phyloP scores from a whole-genome alignment of 2,329 filamentous ascomycete species.

The Cladobotryum protrusum region DNA sequence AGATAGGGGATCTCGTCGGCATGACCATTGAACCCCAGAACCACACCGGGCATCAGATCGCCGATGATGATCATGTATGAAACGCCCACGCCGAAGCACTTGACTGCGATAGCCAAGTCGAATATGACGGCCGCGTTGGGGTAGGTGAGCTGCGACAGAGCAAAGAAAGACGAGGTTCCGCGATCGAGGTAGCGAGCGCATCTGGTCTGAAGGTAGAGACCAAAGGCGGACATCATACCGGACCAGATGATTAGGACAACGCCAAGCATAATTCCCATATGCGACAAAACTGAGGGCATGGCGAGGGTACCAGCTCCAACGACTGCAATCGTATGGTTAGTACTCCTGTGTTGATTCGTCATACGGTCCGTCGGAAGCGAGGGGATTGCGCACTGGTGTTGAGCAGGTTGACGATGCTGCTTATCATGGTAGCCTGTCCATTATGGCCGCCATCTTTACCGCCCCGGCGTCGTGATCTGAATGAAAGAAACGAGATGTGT shows the following conservation, averaged over 20 bases:
- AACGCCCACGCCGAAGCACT: constrained; percentile 95
- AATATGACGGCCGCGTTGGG: constrained; percentile 94
- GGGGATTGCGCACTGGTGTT: constrained; percentile 70
- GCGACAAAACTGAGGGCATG: constrained; percentile 90
- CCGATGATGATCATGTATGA: constrained; percentile 99
- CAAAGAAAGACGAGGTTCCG: constrained; percentile 86
- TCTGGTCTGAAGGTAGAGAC: constrained; percentile 87
- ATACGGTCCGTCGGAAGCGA: neutral
- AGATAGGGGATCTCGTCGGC: constrained; percentile 62
- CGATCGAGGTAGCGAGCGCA: constrained; percentile 91
- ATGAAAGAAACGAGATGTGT: constrained; percentile 8
- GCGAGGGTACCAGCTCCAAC: constrained; percentile 90
- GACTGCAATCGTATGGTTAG: constrained; percentile 45
- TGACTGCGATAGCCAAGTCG: constrained; percentile 91
- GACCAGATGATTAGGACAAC: constrained; percentile 85
- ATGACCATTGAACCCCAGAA: constrained; percentile 68
- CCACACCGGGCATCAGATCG: constrained; percentile 94
- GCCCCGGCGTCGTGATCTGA: constrained; percentile 52
- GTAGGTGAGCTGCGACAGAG: constrained; percentile 94
- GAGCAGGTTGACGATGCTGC: constrained; percentile 89
- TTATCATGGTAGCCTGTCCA: constrained; percentile 80
- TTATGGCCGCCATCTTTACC: constrained; percentile 62
- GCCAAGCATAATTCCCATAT: constrained; percentile 88
- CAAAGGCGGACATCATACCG: constrained; percentile 80
- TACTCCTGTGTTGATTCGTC: neutral